A percentile compares a stretch with the other conserved stretches of the same genome.
These are phyloP conservation scores for Postia placenta DNA, from an alignment of 768 basidiomycete genomes.

Conservation along the genomic window DNA sequence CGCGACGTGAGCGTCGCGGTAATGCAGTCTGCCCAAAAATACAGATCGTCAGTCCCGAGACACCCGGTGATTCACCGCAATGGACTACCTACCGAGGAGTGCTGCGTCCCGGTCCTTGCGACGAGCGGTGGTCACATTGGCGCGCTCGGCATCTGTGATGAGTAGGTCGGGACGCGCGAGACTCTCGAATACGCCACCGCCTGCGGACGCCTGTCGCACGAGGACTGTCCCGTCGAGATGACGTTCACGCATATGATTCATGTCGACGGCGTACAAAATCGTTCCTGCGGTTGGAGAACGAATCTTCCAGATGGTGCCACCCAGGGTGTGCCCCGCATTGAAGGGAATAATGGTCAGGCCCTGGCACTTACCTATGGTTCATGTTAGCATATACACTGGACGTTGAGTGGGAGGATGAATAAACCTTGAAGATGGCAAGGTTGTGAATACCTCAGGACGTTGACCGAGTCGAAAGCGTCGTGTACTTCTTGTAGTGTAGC, in stretches of 20 bases:
- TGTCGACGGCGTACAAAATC: constrained; percentile 87
- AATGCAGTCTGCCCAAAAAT: constrained; percentile 60
- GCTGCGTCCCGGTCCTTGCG: constrained; percentile 87
- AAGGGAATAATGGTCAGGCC: constrained; percentile 93
- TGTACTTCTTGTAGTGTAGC: constrained; percentile 81
- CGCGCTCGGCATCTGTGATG: constrained; percentile 88
- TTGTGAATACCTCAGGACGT: constrained; percentile 90
- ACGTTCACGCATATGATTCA: constrained; percentile 95
- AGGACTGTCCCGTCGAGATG: constrained; percentile 93
- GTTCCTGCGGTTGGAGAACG: constrained; percentile 97
- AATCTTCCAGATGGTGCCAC: constrained; percentile 97
- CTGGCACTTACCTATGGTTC: constrained; percentile 67
- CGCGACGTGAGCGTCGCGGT: constrained; percentile 77
- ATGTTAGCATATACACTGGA: not conserved
- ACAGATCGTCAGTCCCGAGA: not conserved
- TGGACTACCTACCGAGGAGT: constrained; percentile 58
- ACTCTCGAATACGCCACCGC: constrained; percentile 78
- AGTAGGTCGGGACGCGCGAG: constrained; percentile 87
- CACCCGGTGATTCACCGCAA: constrained; percentile 4
- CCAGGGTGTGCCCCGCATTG: constrained; percentile 90
- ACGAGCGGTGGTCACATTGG: constrained; percentile 76
- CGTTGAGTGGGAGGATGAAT: constrained; percentile 7
- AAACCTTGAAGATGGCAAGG: constrained; percentile 91
- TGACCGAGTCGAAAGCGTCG: constrained; percentile 88
- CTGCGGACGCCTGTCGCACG: constrained; percentile 65